A percentile compares a stretch with the other conserved stretches of the same genome.
These are phyloP conservation scores for Brasenia schreberi DNA, from an alignment of 164 flowering plant genomes.

Conservation along the genomic window DNA sequence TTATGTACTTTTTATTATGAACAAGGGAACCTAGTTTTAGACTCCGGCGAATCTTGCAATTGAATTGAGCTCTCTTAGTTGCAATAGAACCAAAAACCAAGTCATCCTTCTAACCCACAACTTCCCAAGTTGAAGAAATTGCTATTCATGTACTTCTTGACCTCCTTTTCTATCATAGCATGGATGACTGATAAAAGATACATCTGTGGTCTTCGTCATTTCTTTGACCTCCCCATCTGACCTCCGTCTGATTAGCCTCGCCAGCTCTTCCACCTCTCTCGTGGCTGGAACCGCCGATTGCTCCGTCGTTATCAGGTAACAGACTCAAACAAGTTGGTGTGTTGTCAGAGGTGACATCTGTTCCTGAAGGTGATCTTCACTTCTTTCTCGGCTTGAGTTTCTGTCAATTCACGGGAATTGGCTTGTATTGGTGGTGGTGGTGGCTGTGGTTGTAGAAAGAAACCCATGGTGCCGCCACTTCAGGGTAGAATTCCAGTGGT, in stretches of 20 bases:
- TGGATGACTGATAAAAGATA: conserved; percentile 32
- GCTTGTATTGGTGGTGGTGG: not conserved
- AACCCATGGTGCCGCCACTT: conserved; percentile 16
- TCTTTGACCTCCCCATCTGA: conserved; percentile 4
- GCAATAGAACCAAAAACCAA: too few relatives aligned
- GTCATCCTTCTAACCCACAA: too few relatives aligned
- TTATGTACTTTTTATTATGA: not conserved
- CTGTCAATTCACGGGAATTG: not conserved
- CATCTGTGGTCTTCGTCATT: conserved; percentile 15
- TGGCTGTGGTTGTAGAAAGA: not conserved
- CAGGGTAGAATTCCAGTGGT: conserved; percentile 65
- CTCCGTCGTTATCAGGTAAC: conserved; percentile 29
- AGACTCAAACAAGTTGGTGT: conserved; percentile 32
- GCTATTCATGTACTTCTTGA: conserved; percentile 29
- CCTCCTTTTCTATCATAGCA: conserved; percentile 47
- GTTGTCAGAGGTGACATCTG: not conserved
- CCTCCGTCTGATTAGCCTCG: not conserved
- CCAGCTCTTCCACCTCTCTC: not conserved
- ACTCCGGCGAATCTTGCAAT: not conserved
- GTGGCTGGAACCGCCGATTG: not conserved
- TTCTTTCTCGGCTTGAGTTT: not conserved
- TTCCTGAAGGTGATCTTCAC: not conserved
- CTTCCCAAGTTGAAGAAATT: not conserved
- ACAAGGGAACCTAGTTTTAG: too few relatives aligned
- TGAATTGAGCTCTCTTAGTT: not conserved